Percentiles rank a stretch among this genome's conserved stretches.
Evolutionary conservation across 2,329 filamentous ascomycete genomes (phyloP).

Genomic region (Delphinella strobiligena): DNA sequence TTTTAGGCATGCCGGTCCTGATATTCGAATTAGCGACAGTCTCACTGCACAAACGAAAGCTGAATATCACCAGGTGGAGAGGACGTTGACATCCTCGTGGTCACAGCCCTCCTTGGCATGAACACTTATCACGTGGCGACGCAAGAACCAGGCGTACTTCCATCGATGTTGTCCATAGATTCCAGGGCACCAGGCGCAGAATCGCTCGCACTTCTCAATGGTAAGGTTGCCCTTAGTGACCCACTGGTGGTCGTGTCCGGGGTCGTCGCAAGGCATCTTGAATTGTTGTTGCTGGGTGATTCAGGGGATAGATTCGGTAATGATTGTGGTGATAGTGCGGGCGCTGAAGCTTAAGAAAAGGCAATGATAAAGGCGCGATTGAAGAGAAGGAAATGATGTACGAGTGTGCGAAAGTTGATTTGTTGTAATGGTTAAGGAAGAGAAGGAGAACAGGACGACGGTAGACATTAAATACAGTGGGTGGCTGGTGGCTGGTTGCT

Average conservation of each 20-base stretch:
- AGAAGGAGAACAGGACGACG: too few relatives aligned
- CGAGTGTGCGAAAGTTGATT: too few relatives aligned
- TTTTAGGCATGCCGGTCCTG: background rate
- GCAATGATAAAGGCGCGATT: too few relatives aligned
- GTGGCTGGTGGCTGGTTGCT: too few relatives aligned
- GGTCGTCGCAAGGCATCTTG: constrained; percentile 17
- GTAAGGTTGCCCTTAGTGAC: constrained; percentile 13
- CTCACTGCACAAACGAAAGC: background rate
- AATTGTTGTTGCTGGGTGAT: too few relatives aligned
- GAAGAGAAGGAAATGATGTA: too few relatives aligned
- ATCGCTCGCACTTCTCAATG: constrained; percentile 17
- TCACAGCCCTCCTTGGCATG: constrained; percentile 12
- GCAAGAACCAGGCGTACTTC: constrained; percentile 18
- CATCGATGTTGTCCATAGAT: constrained; percentile 11
- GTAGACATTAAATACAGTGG: too few relatives aligned
- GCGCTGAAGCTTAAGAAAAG: too few relatives aligned
- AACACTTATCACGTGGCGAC: constrained; percentile 17
- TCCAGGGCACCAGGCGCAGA: constrained; percentile 16
- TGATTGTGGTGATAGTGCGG: too few relatives aligned
- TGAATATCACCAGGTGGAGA: constrained; percentile 13
- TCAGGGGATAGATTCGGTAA: too few relatives aligned
- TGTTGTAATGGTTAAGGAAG: too few relatives aligned
- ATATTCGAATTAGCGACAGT: background rate
- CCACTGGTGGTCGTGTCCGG: constrained; percentile 16
- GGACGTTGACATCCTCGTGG: constrained; percentile 12